phyloP scores from a whole-genome alignment of 768 basidiomycete genomes.

The Inosperma sp. region DNA sequence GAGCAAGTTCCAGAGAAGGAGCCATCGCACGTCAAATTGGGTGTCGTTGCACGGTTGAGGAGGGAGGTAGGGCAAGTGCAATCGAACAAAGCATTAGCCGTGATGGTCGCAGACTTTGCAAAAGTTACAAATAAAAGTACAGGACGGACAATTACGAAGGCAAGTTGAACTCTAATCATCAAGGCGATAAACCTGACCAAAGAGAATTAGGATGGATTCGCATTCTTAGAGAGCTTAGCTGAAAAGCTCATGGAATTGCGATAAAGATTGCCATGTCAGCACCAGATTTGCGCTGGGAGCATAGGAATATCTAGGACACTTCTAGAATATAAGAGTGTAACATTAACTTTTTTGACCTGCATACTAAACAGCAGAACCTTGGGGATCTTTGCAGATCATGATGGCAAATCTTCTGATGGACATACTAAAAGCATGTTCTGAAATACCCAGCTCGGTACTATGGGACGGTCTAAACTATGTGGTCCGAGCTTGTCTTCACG shows the following conservation, averaged over 20 bases:
- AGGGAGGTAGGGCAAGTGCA: slow-evolving; percentile 47
- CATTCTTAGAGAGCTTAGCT: slow-evolving; percentile 60
- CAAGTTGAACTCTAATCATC: slow-evolving; percentile 16
- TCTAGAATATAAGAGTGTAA: no score
- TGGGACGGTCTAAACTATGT: no score
- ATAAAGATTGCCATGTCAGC: slow-evolving; percentile 16
- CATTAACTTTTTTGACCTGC: no score
- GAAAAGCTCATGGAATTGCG: slow-evolving; percentile 45
- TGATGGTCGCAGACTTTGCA: slow-evolving; percentile 67
- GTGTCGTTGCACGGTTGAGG: slow-evolving; percentile 54
- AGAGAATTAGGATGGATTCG: slow-evolving; percentile 51
- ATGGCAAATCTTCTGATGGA: no score
- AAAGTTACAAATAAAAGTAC: slow-evolving; percentile 62
- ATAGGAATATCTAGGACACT: no score
- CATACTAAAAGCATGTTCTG: no score
- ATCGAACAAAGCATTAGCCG: slow-evolving; percentile 54
- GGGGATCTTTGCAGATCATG: no score
- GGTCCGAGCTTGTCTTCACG: no score
- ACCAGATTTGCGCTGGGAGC: not conserved
- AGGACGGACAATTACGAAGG: slow-evolving; percentile 71
- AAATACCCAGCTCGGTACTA: no score
- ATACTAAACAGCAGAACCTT: no score
- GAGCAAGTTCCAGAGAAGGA: slow-evolving; percentile 39
- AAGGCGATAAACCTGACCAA: not conserved
- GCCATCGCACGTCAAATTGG: slow-evolving; percentile 52